A percentile compares a stretch with the other conserved stretches of the same genome.
These are phyloP conservation scores for Trichomonas tenax DNA, from an alignment of 208 protist species.

Conservation along the genomic window DNA sequence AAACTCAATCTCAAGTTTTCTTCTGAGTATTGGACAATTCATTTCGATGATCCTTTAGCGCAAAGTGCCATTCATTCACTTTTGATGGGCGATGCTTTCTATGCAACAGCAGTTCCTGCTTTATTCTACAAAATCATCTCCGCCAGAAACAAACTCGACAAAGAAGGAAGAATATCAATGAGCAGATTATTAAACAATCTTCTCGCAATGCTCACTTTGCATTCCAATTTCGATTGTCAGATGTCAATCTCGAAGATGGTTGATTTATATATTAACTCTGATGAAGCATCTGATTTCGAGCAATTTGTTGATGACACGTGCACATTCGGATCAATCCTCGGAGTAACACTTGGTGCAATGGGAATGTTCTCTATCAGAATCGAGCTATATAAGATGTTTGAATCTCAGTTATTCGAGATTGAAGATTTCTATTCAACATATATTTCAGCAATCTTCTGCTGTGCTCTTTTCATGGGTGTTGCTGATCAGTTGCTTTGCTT, in stretches of 20 bases:
- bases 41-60: neutral
- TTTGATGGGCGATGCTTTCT: neutral
- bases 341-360: neutral
- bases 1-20: neutral
- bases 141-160: neutral
- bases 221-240: neutral
- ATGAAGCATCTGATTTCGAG: neutral
- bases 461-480: neutral
- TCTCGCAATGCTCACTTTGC: neutral
- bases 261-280: neutral
- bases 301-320: neutral
- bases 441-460: neutral
- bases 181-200: neutral
- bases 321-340: neutral
- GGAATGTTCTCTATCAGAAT: neutral
- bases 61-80: neutral
- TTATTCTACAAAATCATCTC: neutral
- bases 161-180: neutral
- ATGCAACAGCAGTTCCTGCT: neutral
- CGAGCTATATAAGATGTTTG: neutral
- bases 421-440: neutral
- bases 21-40: neutral
- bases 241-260: neutral
- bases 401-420: neutral
- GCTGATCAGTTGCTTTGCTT: neutral